Base-by-base conservation (phyloP, 2,329 filamentous ascomycete species). In the Chrysosporium queenslandicum region DNA sequence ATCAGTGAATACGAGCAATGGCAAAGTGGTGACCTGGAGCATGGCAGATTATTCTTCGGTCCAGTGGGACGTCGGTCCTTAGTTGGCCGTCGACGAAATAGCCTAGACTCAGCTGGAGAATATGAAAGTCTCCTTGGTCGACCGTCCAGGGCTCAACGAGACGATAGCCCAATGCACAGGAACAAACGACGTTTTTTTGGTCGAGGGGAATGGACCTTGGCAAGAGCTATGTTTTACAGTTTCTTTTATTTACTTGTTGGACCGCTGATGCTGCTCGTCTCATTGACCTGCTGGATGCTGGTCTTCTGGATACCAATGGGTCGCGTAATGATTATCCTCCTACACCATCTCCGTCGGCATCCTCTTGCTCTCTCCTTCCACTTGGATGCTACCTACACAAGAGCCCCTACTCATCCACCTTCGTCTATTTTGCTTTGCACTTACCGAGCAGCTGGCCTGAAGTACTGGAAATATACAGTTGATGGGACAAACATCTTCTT, bases 291-390 rank as follows among this genome's bases (percentile, higher is more conserved):
- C 72, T 98, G 91, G 90, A 84, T 98, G 64, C 70, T 97, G 59
- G 92, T 98, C 53, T 98, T 98, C 72, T 90, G 83, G 75, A 98
- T 98, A 50, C 94, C 92, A 7, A 98, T 98, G 92, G 94, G 90
- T 61, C 94, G 94, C 66, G 87, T 95, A 37, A 94, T 89, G 2
- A 78, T 91, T 56, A 80, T 97, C 53, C 75, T 98, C 12, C 87
- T 95, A 65, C 84, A 91, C 68, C 94, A 98, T 67, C 78, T 98
- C 21, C 83, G 91, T 50, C 85, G 92, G 43, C 92, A 97, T 68
- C 92, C 92, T 16, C 75, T 98, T 37, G 91, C 94, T 1, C 72
- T 98, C 54, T 91, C 88, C 0, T 98, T 98, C 68, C 87, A 97
- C 69, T 87, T 87, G 8, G 90, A 95, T 65, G 82, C 81, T 53